Evolutionary conservation across 2,329 filamentous ascomycete species (phyloP), one percentile per base, ranked within the genome.

Genomic region (Epichloe gansuensis): DNA sequence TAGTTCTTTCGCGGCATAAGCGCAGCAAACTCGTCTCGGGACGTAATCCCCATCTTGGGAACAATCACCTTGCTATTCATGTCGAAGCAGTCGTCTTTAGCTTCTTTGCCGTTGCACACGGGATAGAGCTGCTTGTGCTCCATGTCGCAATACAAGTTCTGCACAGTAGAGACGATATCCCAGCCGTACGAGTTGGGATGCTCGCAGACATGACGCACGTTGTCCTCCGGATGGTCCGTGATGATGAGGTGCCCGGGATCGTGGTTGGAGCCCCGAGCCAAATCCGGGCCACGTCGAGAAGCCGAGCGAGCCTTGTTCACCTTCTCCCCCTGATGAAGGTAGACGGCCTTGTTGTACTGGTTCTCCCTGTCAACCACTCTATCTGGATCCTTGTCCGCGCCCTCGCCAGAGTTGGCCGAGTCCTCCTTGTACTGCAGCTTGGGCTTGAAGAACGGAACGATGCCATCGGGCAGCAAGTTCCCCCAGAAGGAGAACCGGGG

Each of bases 61-160:
- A 49, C n/a, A 12, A 49, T 35, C 1, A 9, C n/a, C 39, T 35
- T 49, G 8, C 3, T 15, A 1, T 35, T 35, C 38, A 49, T 38
- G n/a, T 61, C 55, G 48, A 61, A 60, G 51, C 58, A 62, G 55
- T 52, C 47, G 11, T 31, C 42, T 4, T 34, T 56, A 42, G 50
- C 17, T 7, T 38, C 41, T 3, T 41, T 23, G 5, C 25, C 40
- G 15, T 53, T 52, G 51, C 64, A 67, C 34, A 67, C 51, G 3
- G 60, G 56, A 53, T 59, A 63, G 21, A 60, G 43, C 43, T 59
- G 52, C 47, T 62, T 61, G 7, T 54, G 51, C 3, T 55, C 54
- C 63, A 67, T 68, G 49, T 67, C 62, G 53, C 64, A 68, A 53
- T 64, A 67, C 6, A 63, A 15, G 3, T 55, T 55, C 51, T 67